phyloP scores from a whole-genome alignment of 306 rosid genomes.

The Vigna radiata region DNA sequence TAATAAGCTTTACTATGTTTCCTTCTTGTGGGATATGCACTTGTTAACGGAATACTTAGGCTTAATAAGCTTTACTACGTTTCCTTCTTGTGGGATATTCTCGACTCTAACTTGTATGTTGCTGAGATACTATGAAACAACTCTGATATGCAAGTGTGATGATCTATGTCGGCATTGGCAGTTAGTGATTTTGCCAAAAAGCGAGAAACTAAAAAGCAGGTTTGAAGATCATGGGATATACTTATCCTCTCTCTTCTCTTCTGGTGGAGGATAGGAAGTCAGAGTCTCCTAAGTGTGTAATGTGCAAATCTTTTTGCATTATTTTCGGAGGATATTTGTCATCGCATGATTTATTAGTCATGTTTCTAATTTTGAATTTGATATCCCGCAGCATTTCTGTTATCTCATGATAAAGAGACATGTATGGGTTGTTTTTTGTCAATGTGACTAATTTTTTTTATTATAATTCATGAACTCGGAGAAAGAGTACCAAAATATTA shows the following conservation, averaged over 20 bases:
- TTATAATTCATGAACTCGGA: too few relatives aligned
- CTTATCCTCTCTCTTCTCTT: background rate
- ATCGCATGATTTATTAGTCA: too few relatives aligned
- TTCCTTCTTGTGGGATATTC: background rate
- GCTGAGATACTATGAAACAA: background rate
- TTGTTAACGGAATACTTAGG: background rate
- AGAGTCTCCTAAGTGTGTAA: too few relatives aligned
- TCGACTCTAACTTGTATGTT: conserved; percentile 1
- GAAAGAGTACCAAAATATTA: too few relatives aligned
- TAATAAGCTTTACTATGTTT: background rate
- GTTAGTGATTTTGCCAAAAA: background rate
- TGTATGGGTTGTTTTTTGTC: too few relatives aligned
- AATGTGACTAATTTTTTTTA: too few relatives aligned
- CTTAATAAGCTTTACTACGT: background rate
- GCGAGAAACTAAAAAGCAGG: background rate
- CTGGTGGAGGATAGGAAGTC: too few relatives aligned
- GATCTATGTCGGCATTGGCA: background rate
- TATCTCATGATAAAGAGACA: too few relatives aligned
- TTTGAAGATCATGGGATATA: background rate
- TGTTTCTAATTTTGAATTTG: too few relatives aligned
- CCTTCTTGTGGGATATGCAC: background rate
- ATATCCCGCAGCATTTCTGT: too few relatives aligned
- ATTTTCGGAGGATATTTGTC: too few relatives aligned
- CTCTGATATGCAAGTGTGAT: conserved; percentile 16
- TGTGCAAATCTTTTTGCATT: too few relatives aligned